These are phyloP conservation scores for Ensete ventricosum DNA, from an alignment of 176 grass and related monocot species.

Conservation along the genomic window DNA sequence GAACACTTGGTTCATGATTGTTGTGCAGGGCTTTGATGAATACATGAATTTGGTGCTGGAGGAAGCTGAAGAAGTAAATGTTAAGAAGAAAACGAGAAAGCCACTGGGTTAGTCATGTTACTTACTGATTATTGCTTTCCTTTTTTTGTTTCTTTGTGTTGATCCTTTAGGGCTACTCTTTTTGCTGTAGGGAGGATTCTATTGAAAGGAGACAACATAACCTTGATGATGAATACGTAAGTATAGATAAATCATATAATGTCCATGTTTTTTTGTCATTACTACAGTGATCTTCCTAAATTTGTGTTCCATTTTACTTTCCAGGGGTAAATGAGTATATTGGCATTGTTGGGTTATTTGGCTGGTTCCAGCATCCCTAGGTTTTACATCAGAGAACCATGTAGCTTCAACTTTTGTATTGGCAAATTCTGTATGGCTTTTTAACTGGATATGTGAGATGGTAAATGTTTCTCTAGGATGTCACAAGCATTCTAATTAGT, in stretches of 20 bases:
- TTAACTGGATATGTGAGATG: too few species aligned
- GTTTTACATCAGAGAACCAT: too few species aligned
- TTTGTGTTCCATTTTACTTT: too few species aligned
- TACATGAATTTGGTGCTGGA: slow-evolving; percentile 98
- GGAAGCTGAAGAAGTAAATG: slow-evolving; percentile 77
- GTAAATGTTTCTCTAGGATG: too few species aligned
- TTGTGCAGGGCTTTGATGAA: slow-evolving; percentile 74
- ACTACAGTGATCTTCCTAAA: too few species aligned
- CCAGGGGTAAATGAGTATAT: too few species aligned
- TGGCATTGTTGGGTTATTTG: too few species aligned
- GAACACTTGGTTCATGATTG: not conserved
- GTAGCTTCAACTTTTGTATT: too few species aligned
- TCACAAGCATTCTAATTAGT: too few species aligned
- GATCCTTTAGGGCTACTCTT: not conserved
- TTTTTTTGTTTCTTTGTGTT: slow-evolving; percentile 11
- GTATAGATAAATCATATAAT: not conserved
- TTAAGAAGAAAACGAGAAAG: slow-evolving; percentile 81
- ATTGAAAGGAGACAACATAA: slow-evolving; percentile 93
- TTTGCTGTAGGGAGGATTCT: slow-evolving; percentile 58
- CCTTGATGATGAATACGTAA: slow-evolving; percentile 93
- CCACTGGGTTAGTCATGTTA: slow-evolving; percentile 41
- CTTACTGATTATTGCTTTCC: not conserved
- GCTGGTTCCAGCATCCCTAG: too few species aligned
- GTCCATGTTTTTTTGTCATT: too few species aligned
- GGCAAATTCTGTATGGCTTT: too few species aligned